Evolutionary conservation across 2,329 filamentous ascomycete species (phyloP).

Genomic region (Phymatotrichopsis omnivora): DNA sequence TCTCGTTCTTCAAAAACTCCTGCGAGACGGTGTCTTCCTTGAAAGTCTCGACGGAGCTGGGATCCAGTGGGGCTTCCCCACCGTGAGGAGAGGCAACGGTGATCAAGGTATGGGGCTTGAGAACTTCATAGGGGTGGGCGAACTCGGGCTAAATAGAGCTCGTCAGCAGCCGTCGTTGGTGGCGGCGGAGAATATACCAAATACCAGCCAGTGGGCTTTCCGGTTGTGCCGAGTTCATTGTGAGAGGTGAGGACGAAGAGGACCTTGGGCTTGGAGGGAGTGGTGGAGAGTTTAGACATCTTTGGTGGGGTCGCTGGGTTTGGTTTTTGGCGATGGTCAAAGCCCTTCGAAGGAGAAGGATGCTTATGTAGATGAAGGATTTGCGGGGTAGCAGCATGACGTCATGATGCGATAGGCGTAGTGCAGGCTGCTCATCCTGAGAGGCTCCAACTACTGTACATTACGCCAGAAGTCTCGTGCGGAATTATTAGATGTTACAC

Average conservation of each 20-base stretch:
- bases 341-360: no score
- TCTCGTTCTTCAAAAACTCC: constrained; percentile 48
- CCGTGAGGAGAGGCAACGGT: constrained; percentile 53
- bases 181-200: constrained; percentile 40
- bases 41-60: constrained; percentile 46
- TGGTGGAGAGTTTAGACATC: no score
- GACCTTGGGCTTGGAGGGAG: constrained; percentile 43
- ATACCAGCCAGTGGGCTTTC: constrained; percentile 59
- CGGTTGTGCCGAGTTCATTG: constrained; percentile 41
- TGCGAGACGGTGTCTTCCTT: constrained; percentile 44
- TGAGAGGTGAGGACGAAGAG: constrained; percentile 62
- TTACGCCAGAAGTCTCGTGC: no score
- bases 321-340: no score
- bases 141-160: constrained; percentile 43
- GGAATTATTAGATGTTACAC: no score
- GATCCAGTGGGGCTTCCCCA: constrained; percentile 53
- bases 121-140: constrained; percentile 53
- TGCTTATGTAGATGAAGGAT: no score
- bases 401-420: no score
- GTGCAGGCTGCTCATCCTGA: no score
- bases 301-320: no score
- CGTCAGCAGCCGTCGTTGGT: background rate
- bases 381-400: no score
- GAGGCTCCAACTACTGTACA: no score
- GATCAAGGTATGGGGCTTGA: constrained; percentile 46